phyloP scores from a whole-genome alignment of 2,329 filamentous ascomycete species.

The Colletotrichum neosansevieriae region DNA sequence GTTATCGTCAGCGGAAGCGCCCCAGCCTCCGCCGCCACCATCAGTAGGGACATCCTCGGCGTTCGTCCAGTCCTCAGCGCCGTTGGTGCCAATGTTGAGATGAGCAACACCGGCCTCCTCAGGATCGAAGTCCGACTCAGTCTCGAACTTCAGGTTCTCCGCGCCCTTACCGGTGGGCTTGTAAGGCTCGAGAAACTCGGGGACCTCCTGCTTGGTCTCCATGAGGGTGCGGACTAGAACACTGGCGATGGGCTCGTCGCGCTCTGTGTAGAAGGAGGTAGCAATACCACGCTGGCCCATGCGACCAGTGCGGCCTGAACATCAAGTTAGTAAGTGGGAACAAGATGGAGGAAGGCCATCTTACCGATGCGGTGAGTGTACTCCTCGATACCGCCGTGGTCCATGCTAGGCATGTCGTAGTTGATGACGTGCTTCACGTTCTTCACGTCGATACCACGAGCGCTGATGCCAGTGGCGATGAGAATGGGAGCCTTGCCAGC shows the following conservation, averaged over 20 bases:
- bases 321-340: background rate
- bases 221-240: conserved; percentile 84
- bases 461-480: conserved; percentile 86
- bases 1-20: conserved; percentile 27
- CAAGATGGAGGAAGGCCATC: conserved; percentile 41
- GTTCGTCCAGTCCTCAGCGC: conserved; percentile 40
- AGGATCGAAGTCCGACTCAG: conserved; percentile 65
- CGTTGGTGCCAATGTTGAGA: conserved; percentile 35
- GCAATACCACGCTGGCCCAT: conserved; percentile 90
- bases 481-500: conserved; percentile 81
- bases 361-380: conserved; percentile 95
- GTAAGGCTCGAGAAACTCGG: conserved; percentile 81
- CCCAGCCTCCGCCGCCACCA: conserved; percentile 41
- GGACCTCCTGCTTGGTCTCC: conserved; percentile 82
- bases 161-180: conserved; percentile 63
- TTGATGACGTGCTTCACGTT: conserved; percentile 95
- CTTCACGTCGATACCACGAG: conserved; percentile 88
- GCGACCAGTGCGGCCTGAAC: conserved; percentile 85
- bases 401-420: conserved; percentile 81
- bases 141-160: conserved; percentile 65
- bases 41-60: conserved; percentile 39
- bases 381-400: conserved; percentile 90
- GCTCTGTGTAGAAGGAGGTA: conserved; percentile 88
- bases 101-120: conserved; percentile 47
- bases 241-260: conserved; percentile 78